phyloP scores from a whole-genome alignment of 2,329 filamentous ascomycete genomes.

The Polychaeton citri region DNA sequence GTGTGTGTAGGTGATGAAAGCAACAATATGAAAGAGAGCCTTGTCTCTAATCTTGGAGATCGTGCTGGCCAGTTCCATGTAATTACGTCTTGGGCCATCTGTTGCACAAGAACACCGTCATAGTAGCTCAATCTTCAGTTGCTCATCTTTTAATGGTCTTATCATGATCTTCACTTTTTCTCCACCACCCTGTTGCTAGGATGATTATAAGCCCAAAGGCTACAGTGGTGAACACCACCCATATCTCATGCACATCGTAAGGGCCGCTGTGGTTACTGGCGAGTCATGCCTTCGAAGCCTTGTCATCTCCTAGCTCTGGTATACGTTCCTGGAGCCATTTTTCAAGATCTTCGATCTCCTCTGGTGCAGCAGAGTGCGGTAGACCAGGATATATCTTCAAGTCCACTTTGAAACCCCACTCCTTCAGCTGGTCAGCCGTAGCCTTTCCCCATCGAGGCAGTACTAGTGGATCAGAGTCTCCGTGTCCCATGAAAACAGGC shows the following conservation, averaged over 20 bases:
- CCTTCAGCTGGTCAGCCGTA: slow-evolving; percentile 54
- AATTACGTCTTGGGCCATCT: no score
- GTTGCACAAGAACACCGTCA: no score
- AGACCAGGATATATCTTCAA: slow-evolving; percentile 68
- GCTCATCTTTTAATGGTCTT: no score
- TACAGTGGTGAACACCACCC: slow-evolving; percentile 13
- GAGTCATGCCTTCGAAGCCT: slow-evolving; percentile 12
- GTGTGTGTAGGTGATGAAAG: no score
- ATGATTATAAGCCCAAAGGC: no score
- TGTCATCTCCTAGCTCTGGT: slow-evolving; percentile 31
- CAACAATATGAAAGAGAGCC: no score
- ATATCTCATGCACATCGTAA: slow-evolving; percentile 17
- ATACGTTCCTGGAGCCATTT: slow-evolving; percentile 42
- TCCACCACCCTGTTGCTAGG: no score
- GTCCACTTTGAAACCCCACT: slow-evolving; percentile 57
- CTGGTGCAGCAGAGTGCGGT: slow-evolving; percentile 59
- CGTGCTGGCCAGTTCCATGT: no score
- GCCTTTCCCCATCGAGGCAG: slow-evolving; percentile 52
- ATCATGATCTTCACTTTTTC: no score
- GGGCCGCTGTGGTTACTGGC: slow-evolving; percentile 10
- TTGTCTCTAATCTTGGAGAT: no score
- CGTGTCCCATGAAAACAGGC: slow-evolving; percentile 80
- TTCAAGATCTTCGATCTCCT: slow-evolving; percentile 76
- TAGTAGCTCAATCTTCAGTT: no score
- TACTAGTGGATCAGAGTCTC: slow-evolving; percentile 63